Evolutionary conservation across 495 filamentous ascomycete genomes (phyloP).

Genomic region (Aspergillus hancockii): DNA sequence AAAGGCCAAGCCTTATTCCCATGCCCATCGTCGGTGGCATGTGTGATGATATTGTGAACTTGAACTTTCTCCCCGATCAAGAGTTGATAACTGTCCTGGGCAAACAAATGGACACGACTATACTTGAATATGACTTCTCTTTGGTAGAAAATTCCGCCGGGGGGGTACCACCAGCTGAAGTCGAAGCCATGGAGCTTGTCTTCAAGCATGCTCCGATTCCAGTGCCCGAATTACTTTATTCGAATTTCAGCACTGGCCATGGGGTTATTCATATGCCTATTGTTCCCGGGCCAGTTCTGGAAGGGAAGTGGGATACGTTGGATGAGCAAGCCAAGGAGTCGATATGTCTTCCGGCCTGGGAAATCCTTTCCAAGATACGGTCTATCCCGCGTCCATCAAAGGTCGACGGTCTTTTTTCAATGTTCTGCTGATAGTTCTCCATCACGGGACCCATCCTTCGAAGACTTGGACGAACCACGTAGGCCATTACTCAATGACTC

Average conservation of each 20-base stretch:
- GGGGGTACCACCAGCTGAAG: conserved; percentile 27
- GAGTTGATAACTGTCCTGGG: conserved; percentile 25
- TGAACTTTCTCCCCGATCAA: conserved; percentile 16
- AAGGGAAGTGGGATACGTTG: conserved; percentile 31
- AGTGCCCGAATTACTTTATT: conserved; percentile 22
- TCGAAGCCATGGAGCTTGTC: conserved; percentile 34
- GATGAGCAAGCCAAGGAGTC: conserved; percentile 31
- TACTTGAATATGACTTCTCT: conserved; percentile 28
- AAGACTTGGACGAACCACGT: conserved; percentile 31
- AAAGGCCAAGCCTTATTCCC: conserved; percentile 18
- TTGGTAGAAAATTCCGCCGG: conserved; percentile 24
- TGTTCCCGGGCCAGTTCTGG: conserved; percentile 21
- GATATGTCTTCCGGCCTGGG: conserved; percentile 36
- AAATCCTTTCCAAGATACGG: conserved; percentile 32
- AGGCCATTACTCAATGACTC: conserved; percentile 32
- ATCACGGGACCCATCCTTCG: conserved; percentile 29
- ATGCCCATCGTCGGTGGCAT: conserved; percentile 20
- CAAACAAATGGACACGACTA: conserved; percentile 23
- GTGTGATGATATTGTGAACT: not conserved
- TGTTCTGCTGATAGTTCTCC: conserved; percentile 38
- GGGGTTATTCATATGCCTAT: conserved; percentile 30
- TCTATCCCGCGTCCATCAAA: conserved; percentile 26
- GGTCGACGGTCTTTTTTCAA: conserved; percentile 29
- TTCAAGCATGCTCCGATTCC: conserved; percentile 27
- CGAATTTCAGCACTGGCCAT: conserved; percentile 1